Base-by-base conservation (phyloP, 306 rosid species). In the Medicago ruthenica region DNA sequence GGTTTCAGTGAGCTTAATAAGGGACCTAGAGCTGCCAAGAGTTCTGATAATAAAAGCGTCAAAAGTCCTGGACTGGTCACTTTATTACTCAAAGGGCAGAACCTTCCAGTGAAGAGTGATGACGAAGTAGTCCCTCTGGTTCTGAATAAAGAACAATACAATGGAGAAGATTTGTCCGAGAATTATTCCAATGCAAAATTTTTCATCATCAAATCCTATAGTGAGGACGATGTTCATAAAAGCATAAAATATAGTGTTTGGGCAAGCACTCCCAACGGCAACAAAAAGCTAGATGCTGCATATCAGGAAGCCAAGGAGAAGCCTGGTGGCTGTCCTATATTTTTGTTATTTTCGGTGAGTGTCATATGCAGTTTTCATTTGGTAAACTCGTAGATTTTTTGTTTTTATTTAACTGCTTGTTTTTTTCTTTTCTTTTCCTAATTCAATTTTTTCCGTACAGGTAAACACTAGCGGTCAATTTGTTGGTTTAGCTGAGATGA, bases 241-340 rank as follows among this genome's bases (percentile, higher is more conserved):
- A 86, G 90, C 82, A 81, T 86, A 57, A 86, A 86, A 70, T 86
- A 86, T 59, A 41, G 62, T 50, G 86, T 84, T 71, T 84, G 90
- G 90, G 83, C 90, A n/a, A 86, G 90, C 76, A 86, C 89, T 27
- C 79, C 81, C 27, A 86, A 84, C 6, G 90, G 90, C 21, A 86
- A 84, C 64, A 84, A 79, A 55, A 86, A 84, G 79, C 81, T 86
- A 58, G 83, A 79, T 40, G 66, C 77, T 0, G 86, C 88, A 31
- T 84, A 79, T 65, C 83, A 79, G 17, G 86, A 84, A 76, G 81
- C 90, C 76, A 79, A 84, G 81, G 87, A 73, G 81, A 86, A 81
- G 54, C 16, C 71, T 13, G 82, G 69, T 75, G 84, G 70, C 76
- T 84, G 88, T 65, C 88, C 90, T 65, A 47, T 86, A 36, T 86